A percentile compares a stretch with the other conserved stretches of the same genome.
phyloP scores from a whole-genome alignment of 1,284 basidiomycete species.

The Rhodotorula mucilaginosa region DNA sequence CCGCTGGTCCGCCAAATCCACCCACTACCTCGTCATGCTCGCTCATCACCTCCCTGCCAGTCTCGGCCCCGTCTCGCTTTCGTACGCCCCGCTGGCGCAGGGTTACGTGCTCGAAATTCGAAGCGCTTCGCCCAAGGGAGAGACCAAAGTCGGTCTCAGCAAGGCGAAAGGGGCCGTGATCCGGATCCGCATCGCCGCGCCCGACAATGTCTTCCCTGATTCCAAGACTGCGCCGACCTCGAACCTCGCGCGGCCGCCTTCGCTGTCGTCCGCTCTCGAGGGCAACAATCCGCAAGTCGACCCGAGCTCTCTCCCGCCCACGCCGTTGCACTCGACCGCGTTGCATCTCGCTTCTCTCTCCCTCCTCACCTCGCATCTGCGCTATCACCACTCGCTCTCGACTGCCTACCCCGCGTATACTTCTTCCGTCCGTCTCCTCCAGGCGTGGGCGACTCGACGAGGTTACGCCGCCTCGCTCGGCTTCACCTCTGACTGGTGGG shows the following conservation, averaged over 20 bases:
- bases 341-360: constrained; percentile 46
- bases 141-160: constrained; percentile 45
- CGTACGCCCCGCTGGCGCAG: constrained; percentile 54
- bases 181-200: constrained; percentile 27
- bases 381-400: constrained; percentile 47
- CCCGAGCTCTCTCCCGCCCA: constrained; percentile 29
- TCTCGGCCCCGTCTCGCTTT: constrained; percentile 26
- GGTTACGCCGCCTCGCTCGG: constrained; percentile 45
- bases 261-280: constrained; percentile 58
- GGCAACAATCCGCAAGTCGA: constrained; percentile 29
- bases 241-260: constrained; percentile 53
- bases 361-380: constrained; percentile 47
- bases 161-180: constrained; percentile 33
- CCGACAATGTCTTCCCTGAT: constrained; percentile 56
- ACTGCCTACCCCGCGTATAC: constrained; percentile 46
- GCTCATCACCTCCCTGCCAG: constrained; percentile 59
- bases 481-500: constrained; percentile 36
- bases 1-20: constrained; percentile 88
- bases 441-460: constrained; percentile 49
- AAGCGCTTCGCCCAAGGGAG: constrained; percentile 56
- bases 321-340: constrained; percentile 47
- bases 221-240: constrained; percentile 67
- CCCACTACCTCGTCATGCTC: constrained; percentile 82
- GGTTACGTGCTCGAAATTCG: constrained; percentile 66
- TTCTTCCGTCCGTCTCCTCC: constrained; percentile 47